Percentiles rank a stretch among this genome's conserved stretches.
Conservation (phyloP, 768 basidiomycete species). For the Trametes cingulata region DNA sequence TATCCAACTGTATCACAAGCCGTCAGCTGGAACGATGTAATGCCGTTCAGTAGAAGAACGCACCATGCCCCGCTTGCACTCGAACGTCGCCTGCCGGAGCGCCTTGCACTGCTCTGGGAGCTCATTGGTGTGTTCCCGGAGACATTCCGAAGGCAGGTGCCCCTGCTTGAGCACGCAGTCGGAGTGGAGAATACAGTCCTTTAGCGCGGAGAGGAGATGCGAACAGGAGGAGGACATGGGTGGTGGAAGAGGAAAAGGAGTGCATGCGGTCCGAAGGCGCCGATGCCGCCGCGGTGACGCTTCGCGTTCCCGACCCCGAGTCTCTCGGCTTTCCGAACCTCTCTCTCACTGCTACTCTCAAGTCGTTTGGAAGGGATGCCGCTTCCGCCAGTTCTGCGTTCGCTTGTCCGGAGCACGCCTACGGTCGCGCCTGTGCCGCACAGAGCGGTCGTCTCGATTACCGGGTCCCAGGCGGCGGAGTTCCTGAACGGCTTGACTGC, state of each 20-base stretch:
- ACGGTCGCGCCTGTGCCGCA: constrained; percentile 60
- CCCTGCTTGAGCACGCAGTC: constrained; percentile 86
- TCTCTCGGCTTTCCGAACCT: background rate
- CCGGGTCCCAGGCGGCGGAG: constrained; percentile 75
- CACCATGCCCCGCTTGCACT: constrained; percentile 91
- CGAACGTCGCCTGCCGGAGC: constrained; percentile 79
- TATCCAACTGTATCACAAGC: constrained; percentile 26
- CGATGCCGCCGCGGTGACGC: background rate
- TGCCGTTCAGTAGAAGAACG: constrained; percentile 26
- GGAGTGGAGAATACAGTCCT: constrained; percentile 79
- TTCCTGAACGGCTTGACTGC: constrained; percentile 55
- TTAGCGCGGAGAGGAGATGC: constrained; percentile 73
- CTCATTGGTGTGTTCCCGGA: constrained; percentile 70
- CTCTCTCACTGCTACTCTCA: background rate
- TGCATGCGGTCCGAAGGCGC: constrained; percentile 14
- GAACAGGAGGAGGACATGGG: constrained; percentile 82
- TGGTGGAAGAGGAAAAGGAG: constrained; percentile 9
- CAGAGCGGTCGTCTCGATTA: constrained; percentile 70
- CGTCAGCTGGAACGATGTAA: background rate
- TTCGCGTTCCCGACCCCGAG: background rate
- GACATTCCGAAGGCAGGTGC: constrained; percentile 80
- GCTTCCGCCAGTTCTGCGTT: constrained; percentile 43
- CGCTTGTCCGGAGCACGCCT: constrained; percentile 45
- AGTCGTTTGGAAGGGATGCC: constrained; percentile 2
- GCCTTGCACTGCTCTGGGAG: constrained; percentile 81